Evolutionary conservation across 257 asterid genomes (phyloP), one percentile per base, ranked within the genome.

Genomic region (Gentiana macrophylla): DNA sequence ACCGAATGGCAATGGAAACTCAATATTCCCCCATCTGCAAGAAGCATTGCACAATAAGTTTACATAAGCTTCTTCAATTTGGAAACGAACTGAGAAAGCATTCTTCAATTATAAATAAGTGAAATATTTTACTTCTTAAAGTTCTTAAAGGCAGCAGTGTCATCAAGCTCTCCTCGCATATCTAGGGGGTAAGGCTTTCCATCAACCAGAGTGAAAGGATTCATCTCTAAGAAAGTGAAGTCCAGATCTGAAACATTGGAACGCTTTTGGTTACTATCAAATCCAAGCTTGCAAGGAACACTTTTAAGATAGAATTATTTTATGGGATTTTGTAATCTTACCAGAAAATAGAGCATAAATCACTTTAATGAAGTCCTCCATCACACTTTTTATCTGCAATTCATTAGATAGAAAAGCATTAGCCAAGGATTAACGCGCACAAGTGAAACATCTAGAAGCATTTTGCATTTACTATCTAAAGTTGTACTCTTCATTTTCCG

Each of bases 81-180:
- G 43, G 38, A 5, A 65, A 60, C 15, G 33, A 50, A 3, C 50
- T 32, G 49, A 9, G 24, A 35, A 8, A 41, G 9, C 9, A 41
- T 37, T 33, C 46, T 5, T 6, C 4, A n/a, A 5, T 15, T 7
- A 50, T 32, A 62, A 61, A 32, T 32, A 8, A 3, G 49, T n/a
- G 32, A 56, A 33, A 8, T 12, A n/a, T 35, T 44, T 61, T 82
- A 90, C 98, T 80, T 90, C 67, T 90, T 90, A 82, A 86, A 86
- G 84, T 90, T 90, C 82, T 90, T 90, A 70, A 90, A 90, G 67
- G 95, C 78, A 64, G 98, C 98, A 48, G 98, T 90, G 45, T 90
- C 96, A 58, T 90, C 98, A 41, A 90, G 96, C 74, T 90, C 98
- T 75, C 98, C 96, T 68, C 98, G 79, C 96, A 90, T 90, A 62